Percentiles rank a stretch among this genome's conserved stretches.
Evolutionary conservation across 2,329 filamentous ascomycete species (phyloP).

Genomic region (Sporothrix curviconia): DNA sequence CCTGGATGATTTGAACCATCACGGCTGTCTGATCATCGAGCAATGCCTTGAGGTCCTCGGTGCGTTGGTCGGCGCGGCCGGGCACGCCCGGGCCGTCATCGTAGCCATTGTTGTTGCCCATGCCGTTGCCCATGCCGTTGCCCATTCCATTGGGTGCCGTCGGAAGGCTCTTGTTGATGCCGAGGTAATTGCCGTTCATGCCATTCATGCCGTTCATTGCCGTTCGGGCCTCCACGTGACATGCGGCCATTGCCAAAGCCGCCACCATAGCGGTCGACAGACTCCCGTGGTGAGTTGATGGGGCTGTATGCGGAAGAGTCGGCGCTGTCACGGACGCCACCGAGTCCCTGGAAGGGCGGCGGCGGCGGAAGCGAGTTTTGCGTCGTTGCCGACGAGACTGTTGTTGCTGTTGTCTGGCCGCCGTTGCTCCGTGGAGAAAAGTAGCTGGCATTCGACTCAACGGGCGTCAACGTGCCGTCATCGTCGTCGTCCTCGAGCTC

Average conservation of each 20-base stretch:
- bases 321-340: slow-evolving; percentile 51
- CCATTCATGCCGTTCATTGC: slow-evolving; percentile 4
- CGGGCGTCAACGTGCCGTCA: slow-evolving; percentile 21
- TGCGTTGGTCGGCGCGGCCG: slow-evolving; percentile 33
- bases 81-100: background rate
- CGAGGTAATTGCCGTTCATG: slow-evolving; percentile 31
- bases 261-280: slow-evolving; percentile 36
- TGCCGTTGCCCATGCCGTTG: background rate
- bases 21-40: slow-evolving; percentile 76
- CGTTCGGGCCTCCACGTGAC: slow-evolving; percentile 14
- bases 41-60: slow-evolving; percentile 58
- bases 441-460: slow-evolving; percentile 2
- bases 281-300: slow-evolving; percentile 60
- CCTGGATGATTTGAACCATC: slow-evolving; percentile 73
- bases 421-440: slow-evolving; percentile 31
- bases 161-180: slow-evolving; percentile 31
- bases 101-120: background rate
- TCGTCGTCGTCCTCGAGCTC: slow-evolving; percentile 77
- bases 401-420: slow-evolving; percentile 28
- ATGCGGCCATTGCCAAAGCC: slow-evolving; percentile 20
- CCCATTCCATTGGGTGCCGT: slow-evolving; percentile 31
- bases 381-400: slow-evolving; percentile 23
- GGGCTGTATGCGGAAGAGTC: slow-evolving; percentile 72
- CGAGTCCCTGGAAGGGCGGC: slow-evolving; percentile 52
- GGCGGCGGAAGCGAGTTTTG: slow-evolving; percentile 43